A percentile compares a stretch with the other conserved stretches of the same genome.
These are phyloP conservation scores for Physcomitrellopsis africana DNA, from an alignment of 225 moss, liverwort and hornwort species.

Conservation along the genomic window DNA sequence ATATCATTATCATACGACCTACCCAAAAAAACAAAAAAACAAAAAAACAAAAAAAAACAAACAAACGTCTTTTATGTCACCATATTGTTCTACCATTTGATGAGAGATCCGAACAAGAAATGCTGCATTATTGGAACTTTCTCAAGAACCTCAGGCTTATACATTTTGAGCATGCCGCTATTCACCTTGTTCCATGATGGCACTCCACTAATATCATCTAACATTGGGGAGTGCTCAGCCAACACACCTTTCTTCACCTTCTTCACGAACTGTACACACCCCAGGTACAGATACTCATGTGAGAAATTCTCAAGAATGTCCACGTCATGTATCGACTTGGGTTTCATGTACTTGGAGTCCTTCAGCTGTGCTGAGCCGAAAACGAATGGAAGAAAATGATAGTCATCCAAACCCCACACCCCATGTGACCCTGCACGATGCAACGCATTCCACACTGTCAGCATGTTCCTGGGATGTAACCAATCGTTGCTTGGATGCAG, in stretches of 20 bases:
- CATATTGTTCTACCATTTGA: slow-evolving; percentile 49
- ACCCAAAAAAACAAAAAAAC: background rate
- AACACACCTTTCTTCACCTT: slow-evolving; percentile 74
- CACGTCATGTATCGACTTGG: slow-evolving; percentile 72
- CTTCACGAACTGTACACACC: slow-evolving; percentile 69
- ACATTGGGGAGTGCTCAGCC: slow-evolving; percentile 79
- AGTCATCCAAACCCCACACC: slow-evolving; percentile 78
- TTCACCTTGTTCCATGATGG: slow-evolving; percentile 64
- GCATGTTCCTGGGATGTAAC: background rate
- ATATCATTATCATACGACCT: slow-evolving; percentile 4
- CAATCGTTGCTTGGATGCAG: background rate
- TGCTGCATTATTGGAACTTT: slow-evolving; percentile 79
- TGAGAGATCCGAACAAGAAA: slow-evolving; percentile 71
- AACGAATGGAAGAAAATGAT: slow-evolving; percentile 75
- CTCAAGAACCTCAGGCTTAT: slow-evolving; percentile 76
- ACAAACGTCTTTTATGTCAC: no score
- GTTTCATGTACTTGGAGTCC: slow-evolving; percentile 82
- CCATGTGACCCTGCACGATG: slow-evolving; percentile 68
- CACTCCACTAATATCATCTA: slow-evolving; percentile 77
- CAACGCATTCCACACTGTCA: background rate
- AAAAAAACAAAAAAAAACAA: no score
- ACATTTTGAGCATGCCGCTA: slow-evolving; percentile 79
- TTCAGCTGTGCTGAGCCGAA: slow-evolving; percentile 74
- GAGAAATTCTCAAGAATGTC: slow-evolving; percentile 73
- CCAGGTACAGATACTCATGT: slow-evolving; percentile 67